Conservation (phyloP, 306 rosid species). For the Hylodesmum podocarpum region DNA sequence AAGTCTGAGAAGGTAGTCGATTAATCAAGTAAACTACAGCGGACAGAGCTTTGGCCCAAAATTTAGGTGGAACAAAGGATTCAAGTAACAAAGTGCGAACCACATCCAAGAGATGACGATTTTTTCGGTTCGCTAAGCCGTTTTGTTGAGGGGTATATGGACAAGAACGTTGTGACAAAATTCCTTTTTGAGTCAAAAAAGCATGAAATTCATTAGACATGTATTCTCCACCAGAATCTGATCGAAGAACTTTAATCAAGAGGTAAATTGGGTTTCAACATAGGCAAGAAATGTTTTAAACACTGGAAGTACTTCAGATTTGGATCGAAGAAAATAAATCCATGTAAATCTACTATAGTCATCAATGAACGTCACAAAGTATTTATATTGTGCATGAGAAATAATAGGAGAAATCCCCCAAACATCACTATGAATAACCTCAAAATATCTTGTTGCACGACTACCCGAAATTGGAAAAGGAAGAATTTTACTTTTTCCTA, state of each 20-base stretch:
- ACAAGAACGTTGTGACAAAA: background rate
- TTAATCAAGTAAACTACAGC: background rate
- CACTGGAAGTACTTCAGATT: background rate
- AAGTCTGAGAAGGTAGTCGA: background rate
- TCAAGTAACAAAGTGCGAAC: no score
- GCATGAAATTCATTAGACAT: background rate
- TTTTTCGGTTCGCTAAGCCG: no score
- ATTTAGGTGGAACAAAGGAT: no score
- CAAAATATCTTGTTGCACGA: no score
- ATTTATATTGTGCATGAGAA: no score
- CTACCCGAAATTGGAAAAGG: no score
- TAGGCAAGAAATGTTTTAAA: no score
- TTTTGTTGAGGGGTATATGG: background rate
- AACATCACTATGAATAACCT: no score
- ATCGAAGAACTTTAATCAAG: no score
- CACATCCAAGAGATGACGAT: background rate
- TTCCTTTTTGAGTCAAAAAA: background rate
- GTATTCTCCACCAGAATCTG: background rate
- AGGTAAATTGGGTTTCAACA: no score
- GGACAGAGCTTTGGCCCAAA: background rate
- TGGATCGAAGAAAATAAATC: background rate
- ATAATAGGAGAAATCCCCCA: no score
- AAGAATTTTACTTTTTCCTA: no score
- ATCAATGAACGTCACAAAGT: background rate
- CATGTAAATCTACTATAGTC: background rate